Evolutionary conservation across 1,139 yeast genomes (phyloP), one percentile per base, ranked within the genome.

Genomic region (Casaregolazyma lundiana): DNA sequence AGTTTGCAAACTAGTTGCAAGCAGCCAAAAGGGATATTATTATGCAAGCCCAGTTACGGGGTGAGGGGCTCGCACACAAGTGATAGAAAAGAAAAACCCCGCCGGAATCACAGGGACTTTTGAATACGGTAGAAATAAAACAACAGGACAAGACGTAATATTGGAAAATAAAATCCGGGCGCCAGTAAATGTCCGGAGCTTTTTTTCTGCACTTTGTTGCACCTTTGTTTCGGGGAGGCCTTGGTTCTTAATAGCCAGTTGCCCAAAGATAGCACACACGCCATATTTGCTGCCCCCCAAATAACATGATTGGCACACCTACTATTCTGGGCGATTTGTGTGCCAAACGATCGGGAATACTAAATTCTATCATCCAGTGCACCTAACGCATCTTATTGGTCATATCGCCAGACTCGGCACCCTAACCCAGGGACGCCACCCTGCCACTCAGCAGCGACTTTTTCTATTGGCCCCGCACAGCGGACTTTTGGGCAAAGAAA

Each of bases 391-490:
- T 26, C 15, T 26, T 6, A 26, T 26, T 26, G 32, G 32, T n/a
- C 15, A n/a, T 26, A n/a, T 5, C 32, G 6, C 32, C 11, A 26
- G 15, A 26, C 32, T 26, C 32, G 32, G 32, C 32, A 26, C 32
- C 32, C 32, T 26, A 26, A 26, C 32, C 32, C 32, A 26, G 32
- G 15, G 13, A 8, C 32, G 32, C 32, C 32, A 26, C 32, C 32
- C 11, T n/a, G 13, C 32, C 32, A 26, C 32, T 26, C 32, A n/a
- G n/a, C n/a, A n/a, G n/a, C n/a, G n/a, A n/a, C n/a, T n/a, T n/a
- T n/a, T n/a, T n/a, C n/a, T n/a, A n/a, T n/a, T 26, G 32, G 30
- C 32, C 32, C 32, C 32, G 32, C 32, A 26, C 32, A 26, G 32
- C 13, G 11, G 11, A n/a, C 13, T 26, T 26, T 26, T 26, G 32